Evolutionary conservation across 139 green algal species (phyloP).

Genomic region (Chlamydomonas applanata): DNA sequence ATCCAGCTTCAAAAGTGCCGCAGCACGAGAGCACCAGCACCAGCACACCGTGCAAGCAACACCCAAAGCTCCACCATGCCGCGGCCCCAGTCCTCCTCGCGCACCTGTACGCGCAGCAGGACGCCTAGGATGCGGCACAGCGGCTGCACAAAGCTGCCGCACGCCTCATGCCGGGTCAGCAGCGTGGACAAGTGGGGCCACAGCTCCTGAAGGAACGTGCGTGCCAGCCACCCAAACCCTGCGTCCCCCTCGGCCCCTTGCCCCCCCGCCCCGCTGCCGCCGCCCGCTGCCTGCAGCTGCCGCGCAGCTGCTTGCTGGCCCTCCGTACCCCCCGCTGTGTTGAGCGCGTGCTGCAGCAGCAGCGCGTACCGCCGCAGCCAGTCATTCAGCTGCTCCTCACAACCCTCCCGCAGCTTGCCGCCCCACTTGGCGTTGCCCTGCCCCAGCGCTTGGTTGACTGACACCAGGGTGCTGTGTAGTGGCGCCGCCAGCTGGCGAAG

Average conservation of each 20-base stretch:
- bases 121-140: too few species aligned
- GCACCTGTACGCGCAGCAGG: background rate
- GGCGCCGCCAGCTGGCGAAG: background rate
- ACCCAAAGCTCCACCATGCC: too few species aligned
- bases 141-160: too few species aligned
- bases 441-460: background rate
- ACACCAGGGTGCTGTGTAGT: background rate
- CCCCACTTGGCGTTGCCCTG: background rate
- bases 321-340: too few species aligned
- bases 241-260: background rate
- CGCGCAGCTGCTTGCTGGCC: background rate
- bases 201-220: background rate
- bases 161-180: background rate
- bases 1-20: too few species aligned
- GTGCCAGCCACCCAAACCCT: background rate
- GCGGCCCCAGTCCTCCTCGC: too few species aligned
- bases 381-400: background rate
- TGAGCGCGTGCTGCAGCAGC: slow-evolving; percentile 2
- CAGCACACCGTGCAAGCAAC: too few species aligned
- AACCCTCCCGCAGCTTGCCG: background rate
- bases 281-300: background rate
- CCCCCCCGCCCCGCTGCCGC: background rate
- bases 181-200: background rate
- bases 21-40: too few species aligned
- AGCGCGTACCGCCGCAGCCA: background rate